phyloP scores from a whole-genome alignment of 805 yeast genomes.

The Wickerhamomyces hampshirensis region DNA sequence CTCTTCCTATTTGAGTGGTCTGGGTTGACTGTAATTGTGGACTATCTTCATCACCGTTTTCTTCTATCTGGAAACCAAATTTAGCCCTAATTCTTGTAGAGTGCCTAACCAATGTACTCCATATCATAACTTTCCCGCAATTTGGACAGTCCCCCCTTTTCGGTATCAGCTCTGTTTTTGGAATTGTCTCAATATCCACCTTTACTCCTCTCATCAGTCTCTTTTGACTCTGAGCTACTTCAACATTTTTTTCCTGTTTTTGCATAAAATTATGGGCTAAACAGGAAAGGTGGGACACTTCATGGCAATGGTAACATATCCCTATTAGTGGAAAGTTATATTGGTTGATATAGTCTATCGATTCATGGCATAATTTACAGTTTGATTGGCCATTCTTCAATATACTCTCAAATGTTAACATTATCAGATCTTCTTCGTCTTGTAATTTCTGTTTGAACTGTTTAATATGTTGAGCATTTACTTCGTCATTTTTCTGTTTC shows the following conservation, averaged over 20 bases:
- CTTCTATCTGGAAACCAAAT: too few relatives aligned
- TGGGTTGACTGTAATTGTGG: too few relatives aligned
- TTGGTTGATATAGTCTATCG: slow-evolving; percentile 32
- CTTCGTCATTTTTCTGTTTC: slow-evolving; percentile 6
- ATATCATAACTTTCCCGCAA: slow-evolving; percentile 3
- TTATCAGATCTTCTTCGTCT: slow-evolving; percentile 8
- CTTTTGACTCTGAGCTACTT: background rate
- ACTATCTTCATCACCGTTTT: too few relatives aligned
- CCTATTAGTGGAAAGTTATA: slow-evolving; percentile 29
- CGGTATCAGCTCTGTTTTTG: slow-evolving; percentile 6
- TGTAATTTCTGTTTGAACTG: slow-evolving; percentile 21
- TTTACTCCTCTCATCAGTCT: background rate
- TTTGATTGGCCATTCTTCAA: slow-evolving; percentile 21
- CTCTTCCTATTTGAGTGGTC: too few relatives aligned
- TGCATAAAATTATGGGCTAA: slow-evolving; percentile 24
- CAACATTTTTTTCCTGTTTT: background rate
- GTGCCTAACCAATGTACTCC: slow-evolving; percentile 9
- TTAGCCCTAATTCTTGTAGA: slow-evolving; percentile 5
- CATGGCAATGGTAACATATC: slow-evolving; percentile 33
- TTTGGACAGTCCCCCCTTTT: slow-evolving; percentile 7
- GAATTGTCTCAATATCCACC: background rate
- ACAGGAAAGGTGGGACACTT: slow-evolving; percentile 36
- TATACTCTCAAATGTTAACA: slow-evolving; percentile 16
- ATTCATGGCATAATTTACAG: slow-evolving; percentile 29
- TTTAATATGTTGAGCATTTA: slow-evolving; percentile 25